Evolutionary conservation across 202 grass and related monocot species (phyloP), one percentile per base, ranked within the genome.

Genomic region (Panicum virgatum): DNA sequence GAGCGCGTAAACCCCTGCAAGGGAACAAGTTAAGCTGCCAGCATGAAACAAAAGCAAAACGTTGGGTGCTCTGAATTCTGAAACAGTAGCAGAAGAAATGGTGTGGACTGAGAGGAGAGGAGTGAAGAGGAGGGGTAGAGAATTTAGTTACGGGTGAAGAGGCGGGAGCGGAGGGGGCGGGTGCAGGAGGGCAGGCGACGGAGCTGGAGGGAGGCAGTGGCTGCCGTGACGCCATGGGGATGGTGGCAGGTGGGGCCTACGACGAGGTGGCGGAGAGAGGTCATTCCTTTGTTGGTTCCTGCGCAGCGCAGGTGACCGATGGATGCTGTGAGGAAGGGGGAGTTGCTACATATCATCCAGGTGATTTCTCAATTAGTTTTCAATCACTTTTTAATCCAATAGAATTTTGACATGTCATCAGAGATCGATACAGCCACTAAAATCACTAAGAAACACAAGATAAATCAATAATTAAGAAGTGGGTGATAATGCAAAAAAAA

Each of bases 1-100:
- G n/a, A 99, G 26, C 0, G 91, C 77, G 40, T 92, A 99, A 34
- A 99, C 66, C 62, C 89, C 96, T 98, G 68, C 53, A 79, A 48
- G 29, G 43, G 0, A 50, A 20, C 2, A 14, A 63, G 7, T 50
- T 12, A 20, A 19, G 16, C 69, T 16, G 27, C 15, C n/a, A 26
- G 36, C 34, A 19, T 36, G 56, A 57, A 45, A 60, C 7, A 29
- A 0, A 58, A 20, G 43, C 14, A 71, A 47, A 29, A 32, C 69
- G 34, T 3, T 12, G 66, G 43, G 7, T 27, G 7, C 40, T 7
- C 22, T 23, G 56, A 29, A 60, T 29, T 29, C 40, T 15, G 12
- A 13, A 10, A 9, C 27, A 51, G 18, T 59, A 38, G n/a, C 7
- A 6, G 44, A 82, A 23, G 37, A 6, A 60, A 60, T 26, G 66